A percentile compares a stretch with the other conserved stretches of the same genome.
Evolutionary conservation across 108 stramenopile genomes (phyloP).

Genomic region (Cyclotella kingstonii): DNA sequence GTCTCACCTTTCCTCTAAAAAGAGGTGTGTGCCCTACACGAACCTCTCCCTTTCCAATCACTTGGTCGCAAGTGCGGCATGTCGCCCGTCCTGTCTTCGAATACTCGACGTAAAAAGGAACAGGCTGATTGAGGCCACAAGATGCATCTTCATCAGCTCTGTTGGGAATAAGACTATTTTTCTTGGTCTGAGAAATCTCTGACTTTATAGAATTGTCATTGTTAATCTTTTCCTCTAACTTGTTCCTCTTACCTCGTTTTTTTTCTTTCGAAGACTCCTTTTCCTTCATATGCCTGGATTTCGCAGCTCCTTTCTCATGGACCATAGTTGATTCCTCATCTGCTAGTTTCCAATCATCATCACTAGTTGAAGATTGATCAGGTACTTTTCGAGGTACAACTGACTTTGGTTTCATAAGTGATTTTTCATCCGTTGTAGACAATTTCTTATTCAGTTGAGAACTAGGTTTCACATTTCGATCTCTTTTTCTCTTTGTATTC

Average conservation of each 20-base stretch:
- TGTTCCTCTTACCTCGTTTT: background rate
- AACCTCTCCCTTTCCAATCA: slow-evolving; percentile 58
- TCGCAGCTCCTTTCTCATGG: too few species aligned
- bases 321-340: too few species aligned
- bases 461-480: background rate
- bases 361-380: too few species aligned
- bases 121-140: slow-evolving; percentile 35
- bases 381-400: too few species aligned
- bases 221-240: background rate
- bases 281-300: too few species aligned
- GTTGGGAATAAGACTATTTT: slow-evolving; percentile 6
- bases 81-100: slow-evolving; percentile 69
- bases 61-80: slow-evolving; percentile 75
- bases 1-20: slow-evolving; percentile 77
- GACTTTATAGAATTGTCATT: background rate
- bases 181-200: background rate
- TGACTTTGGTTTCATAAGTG: background rate
- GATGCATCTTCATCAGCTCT: slow-evolving; percentile 51
- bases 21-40: slow-evolving; percentile 74
- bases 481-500: slow-evolving; percentile 2
- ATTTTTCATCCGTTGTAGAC: background rate
- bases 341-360: too few species aligned
- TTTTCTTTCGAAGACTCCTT: background rate
- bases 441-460: too few species aligned
- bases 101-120: slow-evolving; percentile 64